phyloP scores from a whole-genome alignment of 2,329 filamentous ascomycete species.

The Exophiala sp. region DNA sequence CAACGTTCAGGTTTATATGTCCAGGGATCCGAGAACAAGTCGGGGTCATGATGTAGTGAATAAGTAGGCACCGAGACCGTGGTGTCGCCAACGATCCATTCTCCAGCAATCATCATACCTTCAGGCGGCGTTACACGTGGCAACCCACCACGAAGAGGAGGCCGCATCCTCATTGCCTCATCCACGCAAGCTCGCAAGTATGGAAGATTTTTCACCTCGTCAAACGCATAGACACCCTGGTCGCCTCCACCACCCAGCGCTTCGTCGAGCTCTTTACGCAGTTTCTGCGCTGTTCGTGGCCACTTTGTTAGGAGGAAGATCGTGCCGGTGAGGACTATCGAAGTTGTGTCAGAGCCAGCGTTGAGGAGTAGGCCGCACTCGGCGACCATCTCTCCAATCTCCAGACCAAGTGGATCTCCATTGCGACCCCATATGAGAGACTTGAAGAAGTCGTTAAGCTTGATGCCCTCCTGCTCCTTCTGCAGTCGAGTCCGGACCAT shows the following conservation, averaged over 20 bases:
- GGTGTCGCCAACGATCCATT: conserved; percentile 48
- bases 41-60: conserved; percentile 52
- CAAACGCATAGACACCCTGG: conserved; percentile 46
- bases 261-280: conserved; percentile 46
- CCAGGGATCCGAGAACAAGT: conserved; percentile 48
- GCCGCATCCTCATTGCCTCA: conserved; percentile 40
- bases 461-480: conserved; percentile 46
- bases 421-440: conserved; percentile 37
- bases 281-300: conserved; percentile 40
- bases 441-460: conserved; percentile 50
- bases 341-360: conserved; percentile 53
- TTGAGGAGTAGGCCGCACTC: conserved; percentile 46
- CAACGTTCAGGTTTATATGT: conserved; percentile 39
- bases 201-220: conserved; percentile 42
- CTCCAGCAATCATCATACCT: conserved; percentile 11
- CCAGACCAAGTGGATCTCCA: conserved; percentile 27
- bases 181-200: conserved; percentile 54
- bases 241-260: conserved; percentile 26
- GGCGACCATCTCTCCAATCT: conserved; percentile 38
- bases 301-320: conserved; percentile 35
- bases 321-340: conserved; percentile 48
- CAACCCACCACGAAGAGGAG: background rate
- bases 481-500: conserved; percentile 34
- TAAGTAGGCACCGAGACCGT: conserved; percentile 54
- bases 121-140: conserved; percentile 11